A percentile compares a stretch with the other conserved stretches of the same genome.
Evolutionary conservation across 345 rosid species (phyloP).

Genomic region (Ceriops decandra): DNA sequence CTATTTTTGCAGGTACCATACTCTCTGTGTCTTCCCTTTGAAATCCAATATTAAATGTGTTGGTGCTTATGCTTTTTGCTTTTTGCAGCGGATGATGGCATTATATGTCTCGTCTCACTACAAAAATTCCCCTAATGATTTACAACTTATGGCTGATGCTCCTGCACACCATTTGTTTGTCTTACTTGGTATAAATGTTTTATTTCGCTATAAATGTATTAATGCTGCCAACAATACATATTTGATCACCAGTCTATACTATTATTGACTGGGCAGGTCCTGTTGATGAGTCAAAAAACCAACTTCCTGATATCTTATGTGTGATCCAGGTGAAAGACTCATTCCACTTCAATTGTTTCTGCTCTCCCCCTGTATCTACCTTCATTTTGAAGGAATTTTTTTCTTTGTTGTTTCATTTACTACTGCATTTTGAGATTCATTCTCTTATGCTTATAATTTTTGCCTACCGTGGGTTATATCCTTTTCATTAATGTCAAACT

Average conservation of each 20-base stretch:
- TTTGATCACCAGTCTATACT: neutral
- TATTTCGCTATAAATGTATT: neutral
- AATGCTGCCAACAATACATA: too few relatives aligned
- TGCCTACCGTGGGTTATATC: neutral
- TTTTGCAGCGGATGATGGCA: conserved; percentile 93
- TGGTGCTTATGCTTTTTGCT: conserved; percentile 20
- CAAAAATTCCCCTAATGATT: conserved; percentile 96
- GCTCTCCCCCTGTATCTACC: too few relatives aligned
- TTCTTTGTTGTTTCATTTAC: too few relatives aligned
- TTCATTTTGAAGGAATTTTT: too few relatives aligned
- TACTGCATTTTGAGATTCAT: too few relatives aligned
- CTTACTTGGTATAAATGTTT: conserved; percentile 57
- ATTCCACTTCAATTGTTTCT: neutral
- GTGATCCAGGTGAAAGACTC: conserved; percentile 70
- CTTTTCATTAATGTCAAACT: neutral
- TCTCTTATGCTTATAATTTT: too few relatives aligned
- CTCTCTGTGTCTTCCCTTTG: neutral
- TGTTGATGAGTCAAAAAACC: conserved; percentile 80
- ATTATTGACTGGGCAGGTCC: conserved; percentile 50
- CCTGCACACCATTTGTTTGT: conserved; percentile 98
- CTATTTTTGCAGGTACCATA: conserved; percentile 45
- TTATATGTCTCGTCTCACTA: conserved; percentile 94
- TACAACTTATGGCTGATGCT: conserved; percentile 97
- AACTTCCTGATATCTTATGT: conserved; percentile 90
- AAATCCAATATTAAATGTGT: neutral